These are phyloP conservation scores for Wickerhamiella kazuoi DNA, from an alignment of 805 yeast species.

Conservation along the genomic window DNA sequence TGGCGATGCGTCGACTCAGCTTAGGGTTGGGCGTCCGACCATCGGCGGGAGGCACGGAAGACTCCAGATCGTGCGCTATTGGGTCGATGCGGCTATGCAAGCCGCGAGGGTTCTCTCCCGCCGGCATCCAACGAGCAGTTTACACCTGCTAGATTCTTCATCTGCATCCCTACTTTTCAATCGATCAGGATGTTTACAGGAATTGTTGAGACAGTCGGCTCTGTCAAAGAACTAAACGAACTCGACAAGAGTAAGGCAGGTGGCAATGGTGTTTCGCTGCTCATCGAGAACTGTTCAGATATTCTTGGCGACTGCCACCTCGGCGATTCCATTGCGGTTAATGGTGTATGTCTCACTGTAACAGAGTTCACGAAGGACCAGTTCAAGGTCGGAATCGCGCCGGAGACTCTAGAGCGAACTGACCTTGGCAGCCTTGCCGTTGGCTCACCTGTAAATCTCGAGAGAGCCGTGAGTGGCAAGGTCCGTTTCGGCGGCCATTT, in stretches of 20 bases:
- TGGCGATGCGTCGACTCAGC: no score
- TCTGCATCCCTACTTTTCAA: neutral
- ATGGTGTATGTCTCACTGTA: constrained; percentile 84
- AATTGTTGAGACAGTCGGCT: constrained; percentile 70
- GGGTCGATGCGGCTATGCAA: neutral
- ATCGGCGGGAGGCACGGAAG: no score
- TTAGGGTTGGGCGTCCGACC: no score
- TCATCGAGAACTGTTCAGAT: constrained; percentile 39
- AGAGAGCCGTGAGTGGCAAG: constrained; percentile 72
- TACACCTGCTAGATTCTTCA: neutral
- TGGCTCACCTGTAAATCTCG: constrained; percentile 64
- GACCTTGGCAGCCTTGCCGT: constrained; percentile 43
- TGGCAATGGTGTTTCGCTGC: constrained; percentile 59
- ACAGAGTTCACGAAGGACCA: constrained; percentile 45
- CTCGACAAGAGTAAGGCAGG: constrained; percentile 37
- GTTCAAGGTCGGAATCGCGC: constrained; percentile 84
- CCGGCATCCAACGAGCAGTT: no score
- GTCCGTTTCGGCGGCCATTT: constrained; percentile 91
- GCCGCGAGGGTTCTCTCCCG: no score
- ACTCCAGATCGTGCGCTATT: no score
- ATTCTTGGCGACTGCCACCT: constrained; percentile 68
- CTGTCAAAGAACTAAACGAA: constrained; percentile 29
- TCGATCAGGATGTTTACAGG: constrained; percentile 68
- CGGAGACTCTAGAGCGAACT: constrained; percentile 75
- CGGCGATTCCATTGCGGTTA: constrained; percentile 85